These are phyloP conservation scores for Boletus sensibilis DNA, from an alignment of 768 basidiomycete species.

Conservation along the genomic window DNA sequence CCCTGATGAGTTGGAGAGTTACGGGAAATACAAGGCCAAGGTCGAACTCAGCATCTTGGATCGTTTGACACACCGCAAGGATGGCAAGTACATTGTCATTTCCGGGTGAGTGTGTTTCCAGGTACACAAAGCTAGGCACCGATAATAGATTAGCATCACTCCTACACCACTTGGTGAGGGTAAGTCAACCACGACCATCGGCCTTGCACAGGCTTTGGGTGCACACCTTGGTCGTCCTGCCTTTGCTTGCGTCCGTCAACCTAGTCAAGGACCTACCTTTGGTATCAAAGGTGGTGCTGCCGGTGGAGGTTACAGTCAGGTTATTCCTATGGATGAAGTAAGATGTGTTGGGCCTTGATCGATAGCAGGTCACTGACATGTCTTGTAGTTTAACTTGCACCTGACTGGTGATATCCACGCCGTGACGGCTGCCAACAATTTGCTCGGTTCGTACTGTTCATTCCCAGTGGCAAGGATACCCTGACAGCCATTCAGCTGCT, in stretches of 20 bases:
- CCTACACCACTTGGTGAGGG: constrained; percentile 97
- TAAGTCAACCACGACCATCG: constrained; percentile 97
- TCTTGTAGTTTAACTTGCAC: constrained; percentile 83
- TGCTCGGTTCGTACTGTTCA: constrained; percentile 59
- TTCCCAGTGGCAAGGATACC: background rate
- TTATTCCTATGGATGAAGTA: constrained; percentile 99
- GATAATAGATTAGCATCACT: constrained; percentile 62
- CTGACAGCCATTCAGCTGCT: constrained; percentile 58
- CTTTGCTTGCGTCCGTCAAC: constrained; percentile 96
- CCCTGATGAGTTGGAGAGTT: constrained; percentile 85
- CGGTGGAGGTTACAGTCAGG: constrained; percentile 96
- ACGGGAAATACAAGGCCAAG: constrained; percentile 97
- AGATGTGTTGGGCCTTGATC: constrained; percentile 5
- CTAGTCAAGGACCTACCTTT: constrained; percentile 97
- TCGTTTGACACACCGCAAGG: constrained; percentile 76
- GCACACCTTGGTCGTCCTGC: constrained; percentile 90
- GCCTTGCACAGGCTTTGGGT: constrained; percentile 92
- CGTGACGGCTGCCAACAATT: constrained; percentile 94
- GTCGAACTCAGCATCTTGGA: constrained; percentile 88
- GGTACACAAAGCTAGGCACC: background rate
- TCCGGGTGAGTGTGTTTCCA: constrained; percentile 60
- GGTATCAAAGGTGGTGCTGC: constrained; percentile 99
- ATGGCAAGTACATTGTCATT: constrained; percentile 96
- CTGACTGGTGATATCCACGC: constrained; percentile 98
- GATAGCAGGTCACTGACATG: constrained; percentile 3